These are phyloP conservation scores for Pseudoperonospora humuli DNA, from an alignment of 352 stramenopile genomes.

Conservation along the genomic window DNA sequence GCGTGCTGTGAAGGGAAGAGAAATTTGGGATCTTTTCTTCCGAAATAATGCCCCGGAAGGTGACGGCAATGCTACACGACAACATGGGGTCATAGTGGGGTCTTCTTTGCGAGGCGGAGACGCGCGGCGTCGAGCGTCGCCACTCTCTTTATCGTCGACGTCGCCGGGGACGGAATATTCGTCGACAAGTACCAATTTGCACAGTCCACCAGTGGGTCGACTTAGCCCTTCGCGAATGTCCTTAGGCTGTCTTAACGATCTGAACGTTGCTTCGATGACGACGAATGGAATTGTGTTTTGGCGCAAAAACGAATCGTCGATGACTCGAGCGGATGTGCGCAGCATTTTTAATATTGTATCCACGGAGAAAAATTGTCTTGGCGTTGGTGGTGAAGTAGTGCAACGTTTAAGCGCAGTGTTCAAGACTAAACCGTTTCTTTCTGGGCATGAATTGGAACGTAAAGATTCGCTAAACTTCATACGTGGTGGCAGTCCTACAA, in stretches of 20 bases:
- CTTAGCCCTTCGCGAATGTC: constrained; percentile 25
- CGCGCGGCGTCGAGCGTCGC: constrained; percentile 1
- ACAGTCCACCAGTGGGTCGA: constrained; percentile 8
- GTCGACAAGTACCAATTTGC: background rate
- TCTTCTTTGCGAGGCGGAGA: constrained; percentile 7
- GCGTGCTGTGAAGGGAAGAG: constrained; percentile 36
- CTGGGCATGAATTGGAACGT: constrained; percentile 3
- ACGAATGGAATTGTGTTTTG: constrained; percentile 61
- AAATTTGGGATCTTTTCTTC: constrained; percentile 59
- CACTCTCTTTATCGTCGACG: constrained; percentile 16
- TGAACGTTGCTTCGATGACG: constrained; percentile 58
- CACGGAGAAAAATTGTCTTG: constrained; percentile 37
- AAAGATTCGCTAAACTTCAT: constrained; percentile 21
- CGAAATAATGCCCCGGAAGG: constrained; percentile 2
- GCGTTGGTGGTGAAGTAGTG: constrained; percentile 53
- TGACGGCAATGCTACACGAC: background rate
- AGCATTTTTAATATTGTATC: constrained; percentile 32
- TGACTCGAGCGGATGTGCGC: constrained; percentile 26
- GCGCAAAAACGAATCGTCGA: constrained; percentile 38
- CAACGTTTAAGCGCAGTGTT: constrained; percentile 37
- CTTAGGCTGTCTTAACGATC: constrained; percentile 41
- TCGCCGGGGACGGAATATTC: constrained; percentile 23
- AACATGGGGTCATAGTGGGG: constrained; percentile 16
- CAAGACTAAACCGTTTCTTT: constrained; percentile 23
- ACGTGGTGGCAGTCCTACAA: constrained; percentile 21